Conservation (phyloP, 345 rosid species). For the Brassica juncea region DNA sequence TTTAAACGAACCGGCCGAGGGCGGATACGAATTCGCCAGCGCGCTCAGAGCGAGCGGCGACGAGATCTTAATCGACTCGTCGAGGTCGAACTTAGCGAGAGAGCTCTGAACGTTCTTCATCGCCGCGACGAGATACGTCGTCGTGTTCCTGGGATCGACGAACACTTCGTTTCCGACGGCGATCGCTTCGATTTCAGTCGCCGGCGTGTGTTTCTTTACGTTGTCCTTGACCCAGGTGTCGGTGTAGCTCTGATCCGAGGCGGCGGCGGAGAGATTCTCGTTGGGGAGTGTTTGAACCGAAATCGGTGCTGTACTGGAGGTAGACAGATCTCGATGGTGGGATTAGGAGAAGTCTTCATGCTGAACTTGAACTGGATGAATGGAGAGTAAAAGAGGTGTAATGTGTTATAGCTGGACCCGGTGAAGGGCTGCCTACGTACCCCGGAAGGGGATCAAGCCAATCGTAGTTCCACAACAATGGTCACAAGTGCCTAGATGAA, state of each 20-base stretch:
- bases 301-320: no score
- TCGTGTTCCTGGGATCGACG: constrained; percentile 69
- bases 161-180: constrained; percentile 93
- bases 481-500: no score
- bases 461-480: no score
- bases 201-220: constrained; percentile 56
- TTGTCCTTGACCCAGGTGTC: constrained; percentile 80
- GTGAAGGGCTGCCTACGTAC: no score
- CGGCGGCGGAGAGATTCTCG: constrained; percentile 68
- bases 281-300: no score
- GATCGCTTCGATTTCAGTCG: constrained; percentile 69
- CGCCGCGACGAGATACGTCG: constrained; percentile 70
- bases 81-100: constrained; percentile 54
- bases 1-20: background rate
- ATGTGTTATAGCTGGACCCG: no score
- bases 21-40: constrained; percentile 27
- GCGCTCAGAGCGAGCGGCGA: constrained; percentile 77
- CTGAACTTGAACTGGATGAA: no score
- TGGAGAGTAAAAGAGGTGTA: no score
- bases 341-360: no score
- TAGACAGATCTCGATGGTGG: no score
- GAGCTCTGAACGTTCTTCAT: constrained; percentile 72
- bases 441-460: no score
- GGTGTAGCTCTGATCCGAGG: constrained; percentile 64
- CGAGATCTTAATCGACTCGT: constrained; percentile 58